Evolutionary conservation across 202 grass and related monocot species (phyloP).

Genomic region (Miscanthus sacchariflorus): DNA sequence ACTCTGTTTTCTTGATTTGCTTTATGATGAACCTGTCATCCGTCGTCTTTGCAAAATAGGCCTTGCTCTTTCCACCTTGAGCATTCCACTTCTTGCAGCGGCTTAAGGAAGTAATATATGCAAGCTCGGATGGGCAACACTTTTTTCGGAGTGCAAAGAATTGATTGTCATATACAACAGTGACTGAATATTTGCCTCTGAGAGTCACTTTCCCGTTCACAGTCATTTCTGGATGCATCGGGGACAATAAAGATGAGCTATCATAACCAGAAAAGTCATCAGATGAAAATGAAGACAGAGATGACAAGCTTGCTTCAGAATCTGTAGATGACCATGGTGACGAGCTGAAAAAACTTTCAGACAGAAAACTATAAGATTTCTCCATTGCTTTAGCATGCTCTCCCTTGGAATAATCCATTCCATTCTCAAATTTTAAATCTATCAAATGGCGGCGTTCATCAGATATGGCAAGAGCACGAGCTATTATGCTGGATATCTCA

Average conservation of each 20-base stretch:
- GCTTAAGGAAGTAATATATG: slow-evolving; percentile 89
- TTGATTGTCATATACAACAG: slow-evolving; percentile 67
- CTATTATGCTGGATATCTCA: slow-evolving; percentile 98
- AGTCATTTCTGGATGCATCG: slow-evolving; percentile 75
- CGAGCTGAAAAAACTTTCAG: slow-evolving; percentile 57
- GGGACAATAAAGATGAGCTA: slow-evolving; percentile 58
- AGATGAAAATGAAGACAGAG: slow-evolving; percentile 55
- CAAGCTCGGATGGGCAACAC: slow-evolving; percentile 92
- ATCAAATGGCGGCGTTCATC: slow-evolving; percentile 51
- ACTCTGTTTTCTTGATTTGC: slow-evolving; percentile 97
- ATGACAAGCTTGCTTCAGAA: slow-evolving; percentile 54
- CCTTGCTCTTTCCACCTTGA: slow-evolving; percentile 96
- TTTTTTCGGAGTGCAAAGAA: slow-evolving; percentile 86
- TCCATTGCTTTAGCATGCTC: slow-evolving; percentile 58
- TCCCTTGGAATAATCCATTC: slow-evolving; percentile 50
- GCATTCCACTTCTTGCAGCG: slow-evolving; percentile 97
- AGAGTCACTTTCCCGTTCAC: slow-evolving; percentile 68
- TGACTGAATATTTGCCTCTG: slow-evolving; percentile 80
- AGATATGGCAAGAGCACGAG: slow-evolving; percentile 73
- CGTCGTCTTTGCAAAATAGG: slow-evolving; percentile 89
- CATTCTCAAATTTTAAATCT: slow-evolving; percentile 48
- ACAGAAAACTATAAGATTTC: slow-evolving; percentile 75
- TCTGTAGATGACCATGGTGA: slow-evolving; percentile 77
- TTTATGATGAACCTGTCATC: slow-evolving; percentile 99
- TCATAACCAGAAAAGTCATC: slow-evolving; percentile 76